Conservation (phyloP, 2,329 filamentous ascomycete species). For the Zasmidium cellare region DNA sequence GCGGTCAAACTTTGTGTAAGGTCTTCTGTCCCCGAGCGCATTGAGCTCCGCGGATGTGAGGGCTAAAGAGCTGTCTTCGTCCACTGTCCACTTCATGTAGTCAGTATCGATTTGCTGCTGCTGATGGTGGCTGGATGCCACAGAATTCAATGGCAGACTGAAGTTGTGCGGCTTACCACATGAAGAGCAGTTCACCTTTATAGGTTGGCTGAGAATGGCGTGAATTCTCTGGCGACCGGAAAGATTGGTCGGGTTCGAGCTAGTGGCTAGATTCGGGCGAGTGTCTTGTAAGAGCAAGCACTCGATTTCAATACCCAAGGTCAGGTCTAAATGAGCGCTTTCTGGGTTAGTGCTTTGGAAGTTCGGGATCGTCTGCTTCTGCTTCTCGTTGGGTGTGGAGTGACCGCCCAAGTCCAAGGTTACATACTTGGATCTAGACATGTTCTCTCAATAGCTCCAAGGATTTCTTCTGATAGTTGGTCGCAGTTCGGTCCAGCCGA, state of each 20-base stretch:
- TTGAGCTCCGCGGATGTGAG: not conserved
- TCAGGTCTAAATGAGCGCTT: constrained; percentile 6
- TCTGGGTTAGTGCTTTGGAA: not conserved
- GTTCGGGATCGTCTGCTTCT: not conserved
- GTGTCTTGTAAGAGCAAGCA: constrained; percentile 10
- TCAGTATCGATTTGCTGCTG: not conserved
- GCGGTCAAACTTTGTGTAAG: not conserved
- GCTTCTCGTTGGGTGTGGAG: not conserved
- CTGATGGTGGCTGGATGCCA: not conserved
- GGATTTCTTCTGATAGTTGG: too few relatives aligned
- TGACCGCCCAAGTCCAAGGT: too few relatives aligned
- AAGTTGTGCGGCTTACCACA: not conserved
- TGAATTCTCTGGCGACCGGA: constrained; percentile 2
- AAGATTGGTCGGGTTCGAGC: not conserved
- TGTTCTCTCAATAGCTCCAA: too few relatives aligned
- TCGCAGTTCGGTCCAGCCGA: too few relatives aligned
- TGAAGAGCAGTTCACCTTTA: not conserved
- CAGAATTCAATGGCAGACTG: not conserved
- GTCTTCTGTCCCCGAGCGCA: not conserved
- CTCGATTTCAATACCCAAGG: constrained; percentile 17
- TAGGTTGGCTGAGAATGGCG: not conserved
- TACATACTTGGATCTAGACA: too few relatives aligned
- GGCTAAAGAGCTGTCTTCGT: not conserved
- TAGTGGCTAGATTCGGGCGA: not conserved
- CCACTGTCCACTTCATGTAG: constrained; percentile 7